phyloP scores from a whole-genome alignment of 176 grass and related monocot species.

The Carex myosuroides region DNA sequence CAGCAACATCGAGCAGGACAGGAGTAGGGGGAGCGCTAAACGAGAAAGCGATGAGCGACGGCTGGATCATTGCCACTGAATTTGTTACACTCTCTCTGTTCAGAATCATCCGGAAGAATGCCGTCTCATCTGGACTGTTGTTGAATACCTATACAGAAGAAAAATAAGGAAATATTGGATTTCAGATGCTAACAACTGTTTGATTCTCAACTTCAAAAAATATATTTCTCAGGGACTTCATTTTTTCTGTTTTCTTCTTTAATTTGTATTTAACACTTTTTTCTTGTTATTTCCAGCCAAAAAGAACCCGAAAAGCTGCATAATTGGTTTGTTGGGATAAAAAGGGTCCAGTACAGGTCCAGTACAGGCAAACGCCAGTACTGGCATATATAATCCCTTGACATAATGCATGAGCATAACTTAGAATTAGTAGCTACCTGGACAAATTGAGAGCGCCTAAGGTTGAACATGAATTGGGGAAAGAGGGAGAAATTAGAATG shows the following conservation, averaged over 20 bases:
- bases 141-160: slow-evolving; percentile 70
- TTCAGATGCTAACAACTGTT: not conserved
- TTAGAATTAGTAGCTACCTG: slow-evolving; percentile 45
- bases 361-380: not conserved
- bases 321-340: not conserved
- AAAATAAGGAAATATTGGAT: slow-evolving; percentile 11
- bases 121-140: slow-evolving; percentile 98
- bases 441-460: slow-evolving; percentile 91
- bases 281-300: not conserved
- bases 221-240: not conserved
- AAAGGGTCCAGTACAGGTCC: not conserved
- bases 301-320: not conserved
- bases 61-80: slow-evolving; percentile 96
- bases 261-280: not conserved
- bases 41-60: slow-evolving; percentile 81
- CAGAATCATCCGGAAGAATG: slow-evolving; percentile 95
- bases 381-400: not conserved
- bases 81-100: slow-evolving; percentile 88
- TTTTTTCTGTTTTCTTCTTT: not conserved
- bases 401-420: not conserved
- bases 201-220: not conserved
- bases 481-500: slow-evolving; percentile 94
- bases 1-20: slow-evolving; percentile 83
- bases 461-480: slow-evolving; percentile 98
- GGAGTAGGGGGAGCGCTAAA: slow-evolving; percentile 79